Evolutionary conservation across 441 rosid species (phyloP), one percentile per base, ranked within the genome.

Genomic region (Corymbia citriodora): DNA sequence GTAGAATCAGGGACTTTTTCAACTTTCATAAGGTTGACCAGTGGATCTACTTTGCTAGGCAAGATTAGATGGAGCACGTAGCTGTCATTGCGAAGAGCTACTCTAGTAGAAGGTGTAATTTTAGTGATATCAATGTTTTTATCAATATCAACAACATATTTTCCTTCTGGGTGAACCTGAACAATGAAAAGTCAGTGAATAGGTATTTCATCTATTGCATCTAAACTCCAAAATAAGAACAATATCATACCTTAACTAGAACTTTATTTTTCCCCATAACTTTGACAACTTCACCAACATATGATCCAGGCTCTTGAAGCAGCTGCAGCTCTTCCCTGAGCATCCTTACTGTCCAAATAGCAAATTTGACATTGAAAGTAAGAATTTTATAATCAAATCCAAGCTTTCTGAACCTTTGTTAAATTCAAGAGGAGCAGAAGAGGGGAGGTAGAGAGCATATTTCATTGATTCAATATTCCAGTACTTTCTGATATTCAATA

Each of bases 111-210:
- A 27, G 99, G 98, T 7, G 99, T 97, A 90, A 98, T 96, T 89
- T 98, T 98, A 19, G 99, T 96, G 90, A 98, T 96, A 92, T 97
- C 99, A 49, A 98, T 98, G 88, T 91, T 98, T 93, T 98, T 98
- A 93, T 97, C 99, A 92, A 98, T 94, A 93, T 97, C 99, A 88
- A 98, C 99, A 81, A 98, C 99, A 94, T 98, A 98, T 92, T 98
- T 98, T 65, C 99, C 99, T 93, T 98, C 99, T 15, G 99, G 99
- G 91, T 98, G 99, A 92, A 98, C 99, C 99, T 98, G 94, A 18
- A 88, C 89, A 91, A 92, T 18, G 61, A 29, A 21, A 54, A 86
- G 83, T 23, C 17, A 13, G 59, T 87, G 29, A 88, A 72, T 54
- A 6, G 16, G 29, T 87, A n/a, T 36, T 40, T 45, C 10, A 49